Base-by-base conservation (phyloP, 176 grass and related monocot species). In the Echinochloa phyllopogon region DNA sequence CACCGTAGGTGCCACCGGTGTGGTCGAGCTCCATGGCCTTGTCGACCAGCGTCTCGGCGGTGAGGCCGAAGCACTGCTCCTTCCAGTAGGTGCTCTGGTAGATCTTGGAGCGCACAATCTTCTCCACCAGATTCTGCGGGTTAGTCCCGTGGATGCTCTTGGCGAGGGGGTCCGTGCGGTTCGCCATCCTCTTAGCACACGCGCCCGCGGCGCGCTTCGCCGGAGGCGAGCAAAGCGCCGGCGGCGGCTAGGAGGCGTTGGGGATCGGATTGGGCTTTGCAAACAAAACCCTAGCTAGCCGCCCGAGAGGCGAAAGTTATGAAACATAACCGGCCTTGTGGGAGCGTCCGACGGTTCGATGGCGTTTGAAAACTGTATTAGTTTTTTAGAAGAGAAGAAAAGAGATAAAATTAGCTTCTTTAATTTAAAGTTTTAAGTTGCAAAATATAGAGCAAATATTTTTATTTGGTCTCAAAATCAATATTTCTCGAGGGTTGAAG, bases 11-110 rank as follows among this genome's bases (percentile, higher is more conserved):
- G 1, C 95, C 93, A 23, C 95, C 95, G 18, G 89, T 85, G 65
- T 95, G 95, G 65, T 99, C 96, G 43, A 99, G 96, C 86, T 96
- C 96, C 96, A 96, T 99, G 59, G 96, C 96, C 93, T 96, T 99
- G 91, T 96, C 96, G 17, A 98, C 93, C 11, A 98, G 89, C n/a
- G 91, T 98, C 85, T 98, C 96, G 6, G 89, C 96, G 7, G 93
- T 96, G 44, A 99, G 87, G 40, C 96, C 96, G 64, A 99, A 99
- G 88, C 96, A 99, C 66, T 99, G 93, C 86, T 95, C 96, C 87
- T 98, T 99, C 91, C 95, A 95, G 84, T 93, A 98, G 43, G 65
- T 89, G 88, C 90, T 86, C 84, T 98, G 92, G 89, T 98, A 98
- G 82, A 98, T 98, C 83, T 98, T 98, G 40, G 96, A 80, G 20